A percentile compares a stretch with the other conserved stretches of the same genome.
These are phyloP conservation scores for Populus hybrid DNA, from an alignment of 441 rosid genomes.

Conservation along the genomic window DNA sequence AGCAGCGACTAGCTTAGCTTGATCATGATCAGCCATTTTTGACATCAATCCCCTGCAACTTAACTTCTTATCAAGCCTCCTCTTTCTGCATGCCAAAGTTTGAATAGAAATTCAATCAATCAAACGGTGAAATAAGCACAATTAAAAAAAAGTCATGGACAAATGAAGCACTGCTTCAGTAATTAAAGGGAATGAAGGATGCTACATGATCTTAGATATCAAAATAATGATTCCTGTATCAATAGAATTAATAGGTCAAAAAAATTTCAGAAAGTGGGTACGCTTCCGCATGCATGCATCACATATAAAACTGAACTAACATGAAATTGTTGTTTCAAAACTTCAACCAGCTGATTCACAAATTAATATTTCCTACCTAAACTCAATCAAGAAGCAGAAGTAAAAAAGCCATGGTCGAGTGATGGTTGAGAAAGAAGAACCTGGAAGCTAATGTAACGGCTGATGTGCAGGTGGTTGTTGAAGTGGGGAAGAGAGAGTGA, in stretches of 20 bases:
- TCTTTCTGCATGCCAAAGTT: background rate
- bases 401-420: background rate
- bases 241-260: background rate
- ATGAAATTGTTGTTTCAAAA: background rate
- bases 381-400: too few species aligned
- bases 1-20: slow-evolving; percentile 29
- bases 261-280: background rate
- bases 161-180: background rate
- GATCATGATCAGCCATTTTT: slow-evolving; percentile 39
- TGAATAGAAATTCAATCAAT: background rate
- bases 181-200: background rate
- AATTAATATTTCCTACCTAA: too few species aligned
- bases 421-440: background rate
- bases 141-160: background rate
- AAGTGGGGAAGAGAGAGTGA: background rate
- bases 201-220: background rate
- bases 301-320: background rate
- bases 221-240: background rate
- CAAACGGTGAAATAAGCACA: background rate
- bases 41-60: slow-evolving; percentile 10
- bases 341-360: background rate
- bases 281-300: background rate
- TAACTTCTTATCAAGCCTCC: background rate
- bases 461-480: background rate
- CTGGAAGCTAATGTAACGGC: background rate